Percentiles rank a stretch among this genome's conserved stretches.
These are phyloP conservation scores for Ceratocystis lukuohia DNA, from an alignment of 2,329 filamentous ascomycete genomes.

Conservation along the genomic window DNA sequence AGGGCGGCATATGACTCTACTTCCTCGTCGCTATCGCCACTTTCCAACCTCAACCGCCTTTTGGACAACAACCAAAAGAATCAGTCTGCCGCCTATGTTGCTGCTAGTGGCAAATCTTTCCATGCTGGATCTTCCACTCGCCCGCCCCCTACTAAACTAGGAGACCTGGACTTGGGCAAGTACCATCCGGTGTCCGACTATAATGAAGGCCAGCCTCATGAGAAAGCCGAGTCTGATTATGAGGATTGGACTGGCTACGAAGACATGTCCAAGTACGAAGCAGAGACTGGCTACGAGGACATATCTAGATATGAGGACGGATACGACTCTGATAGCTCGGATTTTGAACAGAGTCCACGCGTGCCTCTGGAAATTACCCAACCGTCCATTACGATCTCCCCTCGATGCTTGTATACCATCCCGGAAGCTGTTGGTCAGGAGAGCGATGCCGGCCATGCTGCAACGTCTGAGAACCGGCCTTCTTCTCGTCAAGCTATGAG, in stretches of 20 bases:
- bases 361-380: conserved; percentile 20
- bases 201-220: background rate
- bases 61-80: background rate
- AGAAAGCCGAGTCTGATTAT: background rate
- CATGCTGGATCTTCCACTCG: background rate
- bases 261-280: conserved; percentile 2
- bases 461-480: background rate
- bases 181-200: background rate
- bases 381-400: conserved; percentile 23
- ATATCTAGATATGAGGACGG: background rate
- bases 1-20: background rate
- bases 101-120: background rate
- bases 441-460: background rate
- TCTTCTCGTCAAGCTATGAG: background rate
- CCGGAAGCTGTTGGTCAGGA: conserved; percentile 3
- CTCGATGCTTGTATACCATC: conserved; percentile 19
- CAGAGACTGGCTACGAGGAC: background rate
- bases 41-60: background rate
- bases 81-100: background rate
- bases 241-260: background rate
- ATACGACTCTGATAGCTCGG: background rate
- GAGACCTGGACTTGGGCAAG: background rate
- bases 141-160: background rate
- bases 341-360: background rate
- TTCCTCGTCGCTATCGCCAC: background rate